Evolutionary conservation across 139 green algal species (phyloP).

Genomic region (Astrephomene gubernaculifera): DNA sequence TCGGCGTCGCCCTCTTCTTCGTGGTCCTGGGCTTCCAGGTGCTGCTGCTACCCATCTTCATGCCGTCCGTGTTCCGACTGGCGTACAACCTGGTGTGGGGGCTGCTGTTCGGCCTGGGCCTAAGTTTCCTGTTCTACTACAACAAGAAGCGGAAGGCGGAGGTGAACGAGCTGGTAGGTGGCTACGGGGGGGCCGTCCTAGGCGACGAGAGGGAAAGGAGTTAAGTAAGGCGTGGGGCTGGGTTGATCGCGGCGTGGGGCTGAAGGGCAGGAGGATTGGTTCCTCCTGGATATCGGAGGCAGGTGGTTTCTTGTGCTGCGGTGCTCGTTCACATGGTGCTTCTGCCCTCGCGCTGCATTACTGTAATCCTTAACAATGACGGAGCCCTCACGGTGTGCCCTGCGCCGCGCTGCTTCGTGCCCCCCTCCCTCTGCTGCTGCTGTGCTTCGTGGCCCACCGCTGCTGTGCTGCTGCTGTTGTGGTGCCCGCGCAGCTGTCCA

Average conservation of each 20-base stretch:
- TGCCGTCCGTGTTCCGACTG: conserved; percentile 30
- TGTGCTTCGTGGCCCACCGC: not conserved
- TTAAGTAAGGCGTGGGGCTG: no score
- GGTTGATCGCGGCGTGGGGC: no score
- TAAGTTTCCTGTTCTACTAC: conserved; percentile 57
- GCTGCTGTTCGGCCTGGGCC: conserved; percentile 37
- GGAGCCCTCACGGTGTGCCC: no score
- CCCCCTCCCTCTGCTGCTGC: no score
- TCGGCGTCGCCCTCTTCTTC: conserved; percentile 14
- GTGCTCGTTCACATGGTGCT: not conserved
- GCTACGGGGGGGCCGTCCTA: no score
- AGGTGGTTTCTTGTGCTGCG: not conserved
- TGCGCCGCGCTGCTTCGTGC: no score
- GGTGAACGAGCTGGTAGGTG: conserved; percentile 58
- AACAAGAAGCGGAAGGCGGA: conserved; percentile 63
- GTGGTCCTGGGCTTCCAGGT: conserved; percentile 10
- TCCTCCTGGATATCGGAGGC: no score
- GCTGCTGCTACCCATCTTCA: conserved; percentile 41
- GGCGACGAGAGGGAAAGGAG: no score
- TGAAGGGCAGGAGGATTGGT: not conserved
- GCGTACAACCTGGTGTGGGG: conserved; percentile 46
- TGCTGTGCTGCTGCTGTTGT: no score
- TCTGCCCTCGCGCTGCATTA: not conserved
- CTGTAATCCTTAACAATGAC: no score
- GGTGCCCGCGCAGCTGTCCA: conserved; percentile 59